Evolutionary conservation across 768 basidiomycete species (phyloP).

Genomic region (Hydnomerulius pinastri): DNA sequence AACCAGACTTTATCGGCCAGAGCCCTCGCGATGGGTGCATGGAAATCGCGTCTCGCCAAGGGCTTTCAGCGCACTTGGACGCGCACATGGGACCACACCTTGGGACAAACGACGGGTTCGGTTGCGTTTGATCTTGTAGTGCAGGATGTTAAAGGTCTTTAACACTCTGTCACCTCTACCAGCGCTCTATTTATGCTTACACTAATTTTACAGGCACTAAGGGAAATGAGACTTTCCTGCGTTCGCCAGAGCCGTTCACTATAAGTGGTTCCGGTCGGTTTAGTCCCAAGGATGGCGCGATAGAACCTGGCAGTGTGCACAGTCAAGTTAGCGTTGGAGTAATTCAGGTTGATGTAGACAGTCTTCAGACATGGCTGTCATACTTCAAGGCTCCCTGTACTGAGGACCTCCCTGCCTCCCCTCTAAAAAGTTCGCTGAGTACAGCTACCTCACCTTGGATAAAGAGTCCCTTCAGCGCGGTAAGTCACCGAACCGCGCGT

Average conservation of each 20-base stretch:
- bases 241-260: slow-evolving; percentile 46
- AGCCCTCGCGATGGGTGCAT: slow-evolving; percentile 55
- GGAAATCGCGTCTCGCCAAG: slow-evolving; percentile 60
- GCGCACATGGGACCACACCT: slow-evolving; percentile 68
- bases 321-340: slow-evolving; percentile 47
- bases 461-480: slow-evolving; percentile 27
- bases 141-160: slow-evolving; percentile 47
- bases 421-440: slow-evolving; percentile 4
- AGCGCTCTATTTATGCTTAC: slow-evolving; percentile 7
- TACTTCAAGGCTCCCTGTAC: slow-evolving; percentile 8
- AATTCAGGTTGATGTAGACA: slow-evolving; percentile 50
- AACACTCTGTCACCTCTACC: slow-evolving; percentile 26
- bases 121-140: slow-evolving; percentile 53
- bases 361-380: slow-evolving; percentile 20
- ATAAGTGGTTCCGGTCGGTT: slow-evolving; percentile 53
- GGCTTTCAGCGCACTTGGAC: slow-evolving; percentile 68
- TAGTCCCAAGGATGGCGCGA: slow-evolving; percentile 54
- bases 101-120: slow-evolving; percentile 63
- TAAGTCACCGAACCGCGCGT: slow-evolving; percentile 11
- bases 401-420: slow-evolving; percentile 1
- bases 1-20: slow-evolving; percentile 29
- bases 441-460: slow-evolving; percentile 25
- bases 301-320: slow-evolving; percentile 56
- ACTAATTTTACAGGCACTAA: slow-evolving; percentile 13
- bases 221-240: slow-evolving; percentile 42